Conservation (phyloP, 352 stramenopile species). For the Plasmopara muralis region DNA sequence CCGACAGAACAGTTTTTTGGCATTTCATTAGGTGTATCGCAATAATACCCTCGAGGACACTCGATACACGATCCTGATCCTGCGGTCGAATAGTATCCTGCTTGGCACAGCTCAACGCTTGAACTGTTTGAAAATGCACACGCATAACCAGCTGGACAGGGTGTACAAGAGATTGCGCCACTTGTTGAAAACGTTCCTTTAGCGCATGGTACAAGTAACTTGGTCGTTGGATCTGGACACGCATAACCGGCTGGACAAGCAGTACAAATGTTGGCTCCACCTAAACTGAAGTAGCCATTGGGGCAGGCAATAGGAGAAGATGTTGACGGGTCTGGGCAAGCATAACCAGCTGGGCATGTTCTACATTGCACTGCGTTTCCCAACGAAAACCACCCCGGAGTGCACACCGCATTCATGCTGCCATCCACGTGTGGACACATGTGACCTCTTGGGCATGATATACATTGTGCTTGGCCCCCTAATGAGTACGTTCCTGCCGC, state of each 20-base stretch:
- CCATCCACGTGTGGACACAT: conserved; percentile 49
- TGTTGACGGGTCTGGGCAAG: conserved; percentile 37
- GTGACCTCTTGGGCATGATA: conserved; percentile 36
- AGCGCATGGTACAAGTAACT: conserved; percentile 36
- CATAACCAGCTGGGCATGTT: conserved; percentile 50
- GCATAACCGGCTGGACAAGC: conserved; percentile 64
- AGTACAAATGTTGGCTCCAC: conserved; percentile 44
- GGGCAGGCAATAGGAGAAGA: conserved; percentile 31
- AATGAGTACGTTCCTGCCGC: conserved; percentile 53
- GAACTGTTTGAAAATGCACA: conserved; percentile 64
- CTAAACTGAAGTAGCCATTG: conserved; percentile 54
- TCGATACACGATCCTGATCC: conserved; percentile 56
- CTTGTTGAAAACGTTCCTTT: conserved; percentile 54
- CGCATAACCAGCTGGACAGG: conserved; percentile 69
- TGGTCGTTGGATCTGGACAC: conserved; percentile 56
- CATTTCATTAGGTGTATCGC: conserved; percentile 51
- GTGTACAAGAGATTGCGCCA: conserved; percentile 43
- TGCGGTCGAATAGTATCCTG: conserved; percentile 60
- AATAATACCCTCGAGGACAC: conserved; percentile 80
- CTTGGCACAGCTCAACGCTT: conserved; percentile 43
- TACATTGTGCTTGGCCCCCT: conserved; percentile 41
- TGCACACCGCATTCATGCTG: conserved; percentile 39
- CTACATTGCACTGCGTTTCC: conserved; percentile 46
- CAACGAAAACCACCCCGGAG: conserved; percentile 33
- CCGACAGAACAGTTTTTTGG: conserved; percentile 69